Evolutionary conservation across 2,329 filamentous ascomycete genomes (phyloP), one percentile per base, ranked within the genome.

Genomic region (Penicillium sp.): DNA sequence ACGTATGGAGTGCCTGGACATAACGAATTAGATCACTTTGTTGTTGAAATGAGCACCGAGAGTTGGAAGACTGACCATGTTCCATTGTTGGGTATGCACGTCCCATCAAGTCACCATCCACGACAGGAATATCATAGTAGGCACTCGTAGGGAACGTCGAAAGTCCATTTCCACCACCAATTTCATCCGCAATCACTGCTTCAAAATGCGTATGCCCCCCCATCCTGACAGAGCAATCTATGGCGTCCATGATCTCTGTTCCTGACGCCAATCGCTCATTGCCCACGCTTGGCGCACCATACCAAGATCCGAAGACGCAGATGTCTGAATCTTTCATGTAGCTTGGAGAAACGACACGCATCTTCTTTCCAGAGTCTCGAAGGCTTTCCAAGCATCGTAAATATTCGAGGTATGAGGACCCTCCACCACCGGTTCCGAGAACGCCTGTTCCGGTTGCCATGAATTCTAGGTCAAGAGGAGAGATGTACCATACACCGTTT

Each of bases 101-200:
- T 9, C 77, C 77, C 77, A 79, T 79, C 66, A 76, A 74, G 55
- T 79, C 77, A 3, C 73, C 76, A 49, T 79, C 77, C 4, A 78
- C 69, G 22, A 74, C 72, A 0, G 77, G 75, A 9, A 77, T 62
- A 42, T 76, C 68, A 43, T 68, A 69, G 22, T 63, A 55, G 33
- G 60, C 66, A 42, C 66, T 61, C 6, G 59, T 66, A 37, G 58
- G 69, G 59, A 62, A 68, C 26, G 55, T 70, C 49, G 60, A 61
- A 15, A 71, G 43, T 1, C 77, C 76, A 56, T 79, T 79, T 0
- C 71, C 64, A 18, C 69, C 66, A 14, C 69, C 68, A 23, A 69
- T 69, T 31, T 71, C 64, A 55, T 57, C 59, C 3, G 62, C 61
- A 8, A 67, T 50, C 2, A 77, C 65, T 2, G 67, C 72, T 7